Evolutionary conservation across 2,329 filamentous ascomycete species (phyloP), one percentile per base, ranked within the genome.

Genomic region (Talaromyces sp.): DNA sequence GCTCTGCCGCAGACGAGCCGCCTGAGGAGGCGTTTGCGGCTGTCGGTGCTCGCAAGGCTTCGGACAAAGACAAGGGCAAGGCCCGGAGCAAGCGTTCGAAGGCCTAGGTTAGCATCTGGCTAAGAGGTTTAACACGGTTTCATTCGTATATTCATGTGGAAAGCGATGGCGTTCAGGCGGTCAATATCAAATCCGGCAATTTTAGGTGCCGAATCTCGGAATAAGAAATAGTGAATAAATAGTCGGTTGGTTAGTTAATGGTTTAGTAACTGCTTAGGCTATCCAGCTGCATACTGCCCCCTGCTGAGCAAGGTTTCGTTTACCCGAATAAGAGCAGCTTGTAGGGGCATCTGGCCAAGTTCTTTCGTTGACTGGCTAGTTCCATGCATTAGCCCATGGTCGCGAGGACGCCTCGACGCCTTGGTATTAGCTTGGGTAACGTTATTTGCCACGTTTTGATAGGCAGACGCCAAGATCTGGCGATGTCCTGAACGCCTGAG

Each of bases 11-110:
- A 65, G 81, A 83, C 57, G 83, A 86, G 69, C 84, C 83, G 27
- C 80, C 84, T 0, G 88, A 91, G 66, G 87, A 89, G 63, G 81
- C 82, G 14, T 87, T 87, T 67, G 77, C 69, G 55, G 76, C 71
- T 58, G 69, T 70, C 56, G 71, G 67, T 26, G 72, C 72, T 53
- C 71, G 76, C 60, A 76, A 71, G 68, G 77, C 74, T 54, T 68
- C 75, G 19, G 74, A 74, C 66, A 73, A 72, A 60, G 70, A 69
- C 58, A 73, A 73, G 31, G 76, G 70, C 60, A 64, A 66, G 2
- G 70, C 14, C 24, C 41, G 55, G 8, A 9, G 29, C 55, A 60
- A 60, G 51, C 58, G 61, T 32, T 54, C 61, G 5, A 59, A 43
- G 52, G 52, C 53, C 26, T 58, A 52, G 49, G 17, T 29, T 7